These are phyloP conservation scores for Pleomassaria siparia DNA, from an alignment of 2,329 filamentous ascomycete species.

Conservation along the genomic window DNA sequence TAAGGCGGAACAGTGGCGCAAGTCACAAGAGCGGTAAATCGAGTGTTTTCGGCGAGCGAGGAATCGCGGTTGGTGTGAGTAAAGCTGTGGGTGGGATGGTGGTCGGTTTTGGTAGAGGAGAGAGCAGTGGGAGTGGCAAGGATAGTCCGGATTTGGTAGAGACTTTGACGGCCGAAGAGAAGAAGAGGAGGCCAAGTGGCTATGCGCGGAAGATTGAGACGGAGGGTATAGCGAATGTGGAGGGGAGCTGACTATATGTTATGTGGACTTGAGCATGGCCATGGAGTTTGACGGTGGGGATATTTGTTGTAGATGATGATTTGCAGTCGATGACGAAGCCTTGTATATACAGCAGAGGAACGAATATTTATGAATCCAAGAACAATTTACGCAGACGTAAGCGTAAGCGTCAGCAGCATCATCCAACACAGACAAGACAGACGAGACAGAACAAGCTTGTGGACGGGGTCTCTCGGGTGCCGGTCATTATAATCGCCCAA, in stretches of 20 bases:
- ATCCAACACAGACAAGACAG: too few species aligned
- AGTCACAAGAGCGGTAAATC: slow-evolving; percentile 26
- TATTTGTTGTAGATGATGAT: too few species aligned
- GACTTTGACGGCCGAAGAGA: slow-evolving; percentile 9
- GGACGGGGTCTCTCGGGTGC: too few species aligned
- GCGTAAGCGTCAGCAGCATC: too few species aligned
- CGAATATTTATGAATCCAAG: too few species aligned
- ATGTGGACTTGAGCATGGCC: neutral
- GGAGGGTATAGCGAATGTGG: neutral
- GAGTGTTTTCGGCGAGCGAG: slow-evolving; percentile 33
- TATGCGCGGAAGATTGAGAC: neutral
- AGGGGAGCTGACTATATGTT: slow-evolving; percentile 2
- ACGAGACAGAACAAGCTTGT: too few species aligned
- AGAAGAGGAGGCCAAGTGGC: slow-evolving; percentile 13
- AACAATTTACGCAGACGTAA: too few species aligned
- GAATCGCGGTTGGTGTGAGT: slow-evolving; percentile 36
- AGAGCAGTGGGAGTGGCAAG: slow-evolving; percentile 19
- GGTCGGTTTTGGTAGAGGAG: slow-evolving; percentile 24
- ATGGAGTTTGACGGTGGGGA: neutral
- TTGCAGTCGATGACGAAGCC: neutral
- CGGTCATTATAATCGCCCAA: too few species aligned
- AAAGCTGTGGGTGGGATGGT: slow-evolving; percentile 36
- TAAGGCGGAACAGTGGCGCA: slow-evolving; percentile 24
- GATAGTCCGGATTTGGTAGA: slow-evolving; percentile 11
- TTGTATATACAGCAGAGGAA: neutral